These are phyloP conservation scores for Globisporangium perplexum DNA, from an alignment of 352 stramenopile species.

Conservation along the genomic window DNA sequence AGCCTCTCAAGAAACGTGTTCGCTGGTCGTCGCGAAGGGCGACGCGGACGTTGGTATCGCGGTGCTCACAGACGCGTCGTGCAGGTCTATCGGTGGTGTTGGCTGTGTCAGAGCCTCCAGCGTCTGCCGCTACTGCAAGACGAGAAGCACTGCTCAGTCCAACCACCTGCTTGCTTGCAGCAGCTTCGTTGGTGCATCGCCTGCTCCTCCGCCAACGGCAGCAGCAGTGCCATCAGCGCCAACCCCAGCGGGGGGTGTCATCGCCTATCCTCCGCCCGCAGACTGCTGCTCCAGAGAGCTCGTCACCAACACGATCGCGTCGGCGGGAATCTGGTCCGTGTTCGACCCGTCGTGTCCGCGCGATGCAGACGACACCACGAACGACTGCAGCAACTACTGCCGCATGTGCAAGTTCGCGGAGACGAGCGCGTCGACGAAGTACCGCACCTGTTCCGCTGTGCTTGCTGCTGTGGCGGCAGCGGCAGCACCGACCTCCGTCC, in stretches of 20 bases:
- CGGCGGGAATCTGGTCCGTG: slow-evolving; percentile 6
- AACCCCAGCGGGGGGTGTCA: background rate
- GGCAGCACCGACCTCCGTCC: background rate
- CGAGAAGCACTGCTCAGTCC: slow-evolving; percentile 17
- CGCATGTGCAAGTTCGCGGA: slow-evolving; percentile 11
- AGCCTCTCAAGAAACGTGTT: slow-evolving; percentile 1
- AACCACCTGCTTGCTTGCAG: slow-evolving; percentile 12
- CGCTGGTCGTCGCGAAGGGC: slow-evolving; percentile 7
- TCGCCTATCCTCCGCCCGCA: background rate
- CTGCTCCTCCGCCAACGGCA: background rate
- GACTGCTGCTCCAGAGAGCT: slow-evolving; percentile 4
- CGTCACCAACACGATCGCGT: background rate
- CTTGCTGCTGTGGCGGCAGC: background rate
- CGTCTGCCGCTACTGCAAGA: slow-evolving; percentile 36
- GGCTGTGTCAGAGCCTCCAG: slow-evolving; percentile 24
- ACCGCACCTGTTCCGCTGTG: slow-evolving; percentile 1
- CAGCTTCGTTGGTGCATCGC: background rate
- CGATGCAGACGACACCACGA: background rate
- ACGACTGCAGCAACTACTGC: slow-evolving; percentile 11
- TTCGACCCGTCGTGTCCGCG: slow-evolving; percentile 10
- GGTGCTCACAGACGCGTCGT: slow-evolving; percentile 21
- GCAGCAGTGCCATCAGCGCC: background rate
- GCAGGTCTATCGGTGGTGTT: slow-evolving; percentile 14
- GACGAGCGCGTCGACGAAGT: slow-evolving; percentile 2
- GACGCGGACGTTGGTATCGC: slow-evolving; percentile 21